Base-by-base conservation (phyloP, 2,329 filamentous ascomycete genomes). In the Claviceps spartinae region DNA sequence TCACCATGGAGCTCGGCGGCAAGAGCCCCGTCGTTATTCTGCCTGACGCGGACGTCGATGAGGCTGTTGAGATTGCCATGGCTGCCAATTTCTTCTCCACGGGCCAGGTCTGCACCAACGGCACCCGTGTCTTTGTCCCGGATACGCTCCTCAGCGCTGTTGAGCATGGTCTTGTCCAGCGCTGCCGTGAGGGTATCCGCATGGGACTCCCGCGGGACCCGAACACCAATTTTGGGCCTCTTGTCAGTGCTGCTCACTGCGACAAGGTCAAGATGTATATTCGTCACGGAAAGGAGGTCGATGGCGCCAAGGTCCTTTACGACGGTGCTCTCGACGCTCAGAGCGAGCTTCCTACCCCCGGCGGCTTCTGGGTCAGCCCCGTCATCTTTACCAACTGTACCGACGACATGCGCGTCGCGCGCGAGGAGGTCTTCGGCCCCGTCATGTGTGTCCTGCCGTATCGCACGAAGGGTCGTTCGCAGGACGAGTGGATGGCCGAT, bases 31-130 rank as follows among this genome's bases (percentile, higher is more conserved):
- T 88, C 43, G 73, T 95, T 49, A 75, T 95, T 47, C 79, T 95
- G 1, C 86, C 86, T 1, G 88, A 94, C 61, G 86, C 85, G 16
- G 80, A 88, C 49, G 67, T 91, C 20, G 82, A 87, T 46, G 79
- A 81, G 60, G 89, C 89, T n/a, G 89, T 88, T 37, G 84, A 95
- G 61, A 85, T 87, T 34, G 88, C 88, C 56, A 90, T 95, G 85
- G 88, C 94, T 75, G 89, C 88, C 60, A 95, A 95, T 68, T 95
- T 95, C 71, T 95, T 86, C 74, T 89, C 85, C 58, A 86, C 86
- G 0, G 89, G 89, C 34, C 89, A 95, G 68, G 88, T 95, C 49
- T 95, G 89, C 76, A 95, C 89, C 49, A 95, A 95, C 65, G 89
- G 89, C 48, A 95, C 89, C 1, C 77, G 89, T 11, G 88, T 95